Evolutionary conservation across 2,329 filamentous ascomycete genomes (phyloP), one percentile per base, ranked within the genome.

Genomic region (Zymoseptoria crescenta): DNA sequence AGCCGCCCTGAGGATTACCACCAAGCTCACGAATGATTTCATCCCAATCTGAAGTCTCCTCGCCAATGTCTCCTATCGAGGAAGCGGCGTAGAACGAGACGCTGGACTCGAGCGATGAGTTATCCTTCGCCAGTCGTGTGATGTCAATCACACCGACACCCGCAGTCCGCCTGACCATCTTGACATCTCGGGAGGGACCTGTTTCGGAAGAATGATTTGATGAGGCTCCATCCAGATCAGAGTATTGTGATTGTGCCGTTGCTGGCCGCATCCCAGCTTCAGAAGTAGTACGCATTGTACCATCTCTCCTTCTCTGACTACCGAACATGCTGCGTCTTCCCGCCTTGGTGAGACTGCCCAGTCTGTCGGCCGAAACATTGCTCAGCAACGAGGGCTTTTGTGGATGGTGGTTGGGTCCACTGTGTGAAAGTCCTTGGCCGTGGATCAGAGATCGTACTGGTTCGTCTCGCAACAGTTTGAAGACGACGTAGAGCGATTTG

Each of bases 111-210:
- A 63, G 28, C 27, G 67, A 60, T 6, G 61, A 61, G 27, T 67
- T 66, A 41, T 62, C 62, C 48, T 69, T 67, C 0, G 66, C 65
- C 29, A 70, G 53, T 50, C 60, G 62, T 65, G 91, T 92, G 52
- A 96, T 78, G 64, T 88, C 87, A 50, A 96, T 71, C 4, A 91
- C 81, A 4, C 91, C 92, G 28, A 94, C 81, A 0, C 90, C 92
- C 16, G 94, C 81, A 0, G 84, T 87, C 51, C 88, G 83, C 64
- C 86, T 84, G 1, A 87, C 80, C 1, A 75, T 78, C 67, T 84
- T 80, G 58, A 78, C 75, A 3, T 77, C 76, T 9, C 29, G 54
- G 30, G 57, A 41, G 29, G 51, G 54, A 51, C 62, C 30, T 28
- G 63, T 20, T 9, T 59, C 55, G 10, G 51, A 27, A 52, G 24